phyloP scores from a whole-genome alignment of 2,329 filamentous ascomycete species.

The Neodidymelliopsis sp. region DNA sequence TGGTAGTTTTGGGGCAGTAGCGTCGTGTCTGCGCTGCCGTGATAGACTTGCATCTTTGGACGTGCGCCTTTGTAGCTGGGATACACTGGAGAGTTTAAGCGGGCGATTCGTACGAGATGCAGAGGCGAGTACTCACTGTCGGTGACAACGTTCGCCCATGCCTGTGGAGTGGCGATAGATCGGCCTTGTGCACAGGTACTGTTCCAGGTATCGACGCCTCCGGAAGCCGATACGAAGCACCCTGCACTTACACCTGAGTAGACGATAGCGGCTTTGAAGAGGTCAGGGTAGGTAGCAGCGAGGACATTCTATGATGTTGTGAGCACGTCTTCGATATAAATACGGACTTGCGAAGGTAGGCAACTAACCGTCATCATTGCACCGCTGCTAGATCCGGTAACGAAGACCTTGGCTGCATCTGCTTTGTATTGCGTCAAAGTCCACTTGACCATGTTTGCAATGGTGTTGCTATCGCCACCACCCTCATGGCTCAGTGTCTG shows the following conservation, averaged over 20 bases:
- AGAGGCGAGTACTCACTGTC: constrained; percentile 45
- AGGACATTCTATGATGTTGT: constrained; percentile 52
- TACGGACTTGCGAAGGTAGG: too few species aligned
- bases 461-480: constrained; percentile 63
- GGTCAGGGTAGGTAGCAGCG: constrained; percentile 60
- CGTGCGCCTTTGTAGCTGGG: constrained; percentile 59
- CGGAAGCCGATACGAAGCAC: constrained; percentile 58
- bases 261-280: constrained; percentile 61
- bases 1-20: constrained; percentile 63
- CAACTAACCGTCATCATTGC: constrained; percentile 62
- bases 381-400: constrained; percentile 62
- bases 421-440: constrained; percentile 60
- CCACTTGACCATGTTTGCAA: constrained; percentile 68
- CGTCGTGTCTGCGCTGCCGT: constrained; percentile 61
- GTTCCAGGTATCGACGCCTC: constrained; percentile 60
- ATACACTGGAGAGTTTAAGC: constrained; percentile 49
- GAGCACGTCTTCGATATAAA: too few species aligned
- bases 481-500: constrained; percentile 64
- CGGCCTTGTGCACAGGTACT: constrained; percentile 59
- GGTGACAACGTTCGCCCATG: constrained; percentile 59
- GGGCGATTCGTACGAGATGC: neutral
- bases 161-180: constrained; percentile 53
- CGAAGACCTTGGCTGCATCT: constrained; percentile 61
- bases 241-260: constrained; percentile 63
- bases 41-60: constrained; percentile 66